phyloP scores from a whole-genome alignment of 2,329 filamentous ascomycete genomes.

The Aureobasidium sp. region DNA sequence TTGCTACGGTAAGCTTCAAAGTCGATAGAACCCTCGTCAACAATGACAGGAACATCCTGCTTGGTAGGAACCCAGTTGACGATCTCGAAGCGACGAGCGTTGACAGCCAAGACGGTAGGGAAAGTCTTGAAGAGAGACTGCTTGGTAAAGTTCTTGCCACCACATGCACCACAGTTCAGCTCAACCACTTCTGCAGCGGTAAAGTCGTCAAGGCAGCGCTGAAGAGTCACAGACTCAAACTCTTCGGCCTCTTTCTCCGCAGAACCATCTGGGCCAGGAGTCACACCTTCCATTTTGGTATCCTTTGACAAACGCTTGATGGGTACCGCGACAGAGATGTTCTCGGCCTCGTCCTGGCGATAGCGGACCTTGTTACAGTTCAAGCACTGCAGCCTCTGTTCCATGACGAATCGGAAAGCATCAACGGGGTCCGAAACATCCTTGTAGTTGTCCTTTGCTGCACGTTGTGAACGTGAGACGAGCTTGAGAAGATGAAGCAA shows the following conservation, averaged over 20 bases:
- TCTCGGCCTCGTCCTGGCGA: conserved; percentile 82
- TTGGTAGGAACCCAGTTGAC: conserved; percentile 98
- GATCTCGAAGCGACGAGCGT: conserved; percentile 82
- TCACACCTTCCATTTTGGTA: conserved; percentile 19
- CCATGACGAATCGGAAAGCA: conserved; percentile 77
- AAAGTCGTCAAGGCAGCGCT: conserved; percentile 82
- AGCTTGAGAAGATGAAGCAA: conserved; percentile 87
- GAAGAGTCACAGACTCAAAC: conserved; percentile 58
- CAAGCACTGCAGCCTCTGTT: conserved; percentile 87
- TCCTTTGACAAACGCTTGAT: conserved; percentile 51
- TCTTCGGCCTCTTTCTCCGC: conserved; percentile 33
- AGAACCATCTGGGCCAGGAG: conserved; percentile 15
- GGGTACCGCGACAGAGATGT: conserved; percentile 76
- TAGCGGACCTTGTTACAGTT: conserved; percentile 84
- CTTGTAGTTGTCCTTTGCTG: conserved; percentile 40
- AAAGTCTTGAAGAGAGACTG: conserved; percentile 87
- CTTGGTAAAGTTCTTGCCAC: conserved; percentile 77
- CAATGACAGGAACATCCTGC: conserved; percentile 86
- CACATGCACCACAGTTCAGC: conserved; percentile 71
- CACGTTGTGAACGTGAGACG: conserved; percentile 69
- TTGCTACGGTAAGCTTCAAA: conserved; percentile 72
- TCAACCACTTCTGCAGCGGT: conserved; percentile 77
- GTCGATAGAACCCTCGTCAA: conserved; percentile 66
- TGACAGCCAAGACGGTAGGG: conserved; percentile 74
- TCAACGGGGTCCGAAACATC: conserved; percentile 59